A percentile compares a stretch with the other conserved stretches of the same genome.
Conservation (phyloP, 1,284 basidiomycete species). For the Leccinum huronense region DNA sequence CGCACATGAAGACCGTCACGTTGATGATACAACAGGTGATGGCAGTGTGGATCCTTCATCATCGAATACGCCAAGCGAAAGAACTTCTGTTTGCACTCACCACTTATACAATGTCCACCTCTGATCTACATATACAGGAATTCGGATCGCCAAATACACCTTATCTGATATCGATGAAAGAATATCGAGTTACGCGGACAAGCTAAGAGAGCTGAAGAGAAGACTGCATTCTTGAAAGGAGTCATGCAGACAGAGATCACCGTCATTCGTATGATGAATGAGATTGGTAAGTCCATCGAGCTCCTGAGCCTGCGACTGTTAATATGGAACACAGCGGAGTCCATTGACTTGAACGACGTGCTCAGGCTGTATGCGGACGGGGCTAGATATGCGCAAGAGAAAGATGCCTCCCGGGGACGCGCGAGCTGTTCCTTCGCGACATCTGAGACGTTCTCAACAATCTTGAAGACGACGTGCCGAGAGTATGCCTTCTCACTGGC, state of each 20-base stretch:
- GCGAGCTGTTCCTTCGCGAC: not conserved
- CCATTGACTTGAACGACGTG: not conserved
- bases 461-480: not conserved
- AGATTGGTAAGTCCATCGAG: not conserved
- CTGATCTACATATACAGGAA: not conserved
- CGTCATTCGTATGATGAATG: not conserved
- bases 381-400: not conserved
- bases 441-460: not conserved
- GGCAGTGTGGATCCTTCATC: not conserved
- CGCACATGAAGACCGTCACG: not conserved
- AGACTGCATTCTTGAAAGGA: not conserved
- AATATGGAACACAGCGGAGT: not conserved
- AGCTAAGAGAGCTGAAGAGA: not conserved
- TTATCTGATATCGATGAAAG: not conserved
- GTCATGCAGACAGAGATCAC: not conserved
- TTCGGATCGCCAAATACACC: not conserved
- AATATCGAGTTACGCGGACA: not conserved
- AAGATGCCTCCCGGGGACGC: not conserved
- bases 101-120: not conserved
- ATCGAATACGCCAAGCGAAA: not conserved
- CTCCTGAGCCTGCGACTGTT: not conserved
- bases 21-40: not conserved
- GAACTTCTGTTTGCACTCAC: not conserved
- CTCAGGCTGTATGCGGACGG: not conserved
- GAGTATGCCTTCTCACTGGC: not conserved